Evolutionary conservation across 768 basidiomycete genomes (phyloP).

Genomic region (Psilocybe sp.): DNA sequence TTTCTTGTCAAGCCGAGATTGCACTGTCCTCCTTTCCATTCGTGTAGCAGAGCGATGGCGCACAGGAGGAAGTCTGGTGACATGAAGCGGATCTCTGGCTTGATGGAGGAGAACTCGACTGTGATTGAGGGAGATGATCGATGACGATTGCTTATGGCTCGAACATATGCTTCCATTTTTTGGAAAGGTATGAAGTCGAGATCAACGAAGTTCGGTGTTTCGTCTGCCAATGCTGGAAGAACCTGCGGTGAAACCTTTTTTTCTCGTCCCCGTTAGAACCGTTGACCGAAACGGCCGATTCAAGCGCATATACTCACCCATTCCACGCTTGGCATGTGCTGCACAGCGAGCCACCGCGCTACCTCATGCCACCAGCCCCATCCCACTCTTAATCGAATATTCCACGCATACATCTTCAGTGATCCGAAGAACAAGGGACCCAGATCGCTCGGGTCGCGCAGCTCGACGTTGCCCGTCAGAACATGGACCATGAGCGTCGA

Average conservation of each 20-base stretch:
- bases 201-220: slow-evolving; percentile 2
- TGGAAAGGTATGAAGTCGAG: slow-evolving; percentile 19
- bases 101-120: slow-evolving; percentile 36
- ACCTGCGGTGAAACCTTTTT: too few species aligned
- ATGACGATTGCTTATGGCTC: slow-evolving; percentile 18
- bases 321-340: slow-evolving; percentile 14
- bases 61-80: slow-evolving; percentile 38
- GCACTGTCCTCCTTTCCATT: not conserved
- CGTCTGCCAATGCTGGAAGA: not conserved
- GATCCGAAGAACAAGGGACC: slow-evolving; percentile 31
- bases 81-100: slow-evolving; percentile 29
- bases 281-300: too few species aligned
- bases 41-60: slow-evolving; percentile 37
- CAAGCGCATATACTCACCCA: not conserved
- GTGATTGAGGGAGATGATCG: slow-evolving; percentile 13
- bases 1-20: not conserved
- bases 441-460: slow-evolving; percentile 40
- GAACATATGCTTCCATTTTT: slow-evolving; percentile 20
- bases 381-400: slow-evolving; percentile 29
- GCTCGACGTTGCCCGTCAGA: slow-evolving; percentile 37
- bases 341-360: slow-evolving; percentile 32
- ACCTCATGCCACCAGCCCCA: slow-evolving; percentile 29
- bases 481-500: slow-evolving; percentile 34
- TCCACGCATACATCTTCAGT: slow-evolving; percentile 34
- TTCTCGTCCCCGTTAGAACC: too few species aligned